Percentiles rank a stretch among this genome's conserved stretches.
These are phyloP conservation scores for Linderniella brevidens DNA, from an alignment of 257 asterid genomes.

Conservation along the genomic window DNA sequence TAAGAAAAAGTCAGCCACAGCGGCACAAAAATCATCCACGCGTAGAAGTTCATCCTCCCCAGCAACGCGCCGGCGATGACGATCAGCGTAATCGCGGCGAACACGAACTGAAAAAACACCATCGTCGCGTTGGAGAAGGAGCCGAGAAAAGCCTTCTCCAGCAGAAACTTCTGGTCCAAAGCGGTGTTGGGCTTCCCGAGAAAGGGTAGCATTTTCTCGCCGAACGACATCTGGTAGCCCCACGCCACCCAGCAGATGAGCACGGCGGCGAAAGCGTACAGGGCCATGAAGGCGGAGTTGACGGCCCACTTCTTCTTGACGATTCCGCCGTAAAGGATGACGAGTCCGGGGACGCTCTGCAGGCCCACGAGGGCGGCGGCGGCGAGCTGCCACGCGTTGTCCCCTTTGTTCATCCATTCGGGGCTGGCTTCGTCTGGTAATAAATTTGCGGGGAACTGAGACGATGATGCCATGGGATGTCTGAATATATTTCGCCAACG, in stretches of 20 bases:
- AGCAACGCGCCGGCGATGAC: conserved; percentile 38
- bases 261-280: conserved; percentile 35
- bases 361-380: conserved; percentile 46
- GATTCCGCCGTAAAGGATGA: conserved; percentile 37
- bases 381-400: conserved; percentile 47
- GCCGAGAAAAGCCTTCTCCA: conserved; percentile 32
- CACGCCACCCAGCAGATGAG: conserved; percentile 44
- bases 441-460: too few species aligned
- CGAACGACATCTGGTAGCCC: conserved; percentile 38
- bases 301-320: conserved; percentile 36
- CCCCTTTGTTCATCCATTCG: conserved; percentile 44
- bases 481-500: too few species aligned
- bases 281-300: conserved; percentile 37
- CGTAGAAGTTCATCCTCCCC: conserved; percentile 38
- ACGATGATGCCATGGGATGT: too few species aligned
- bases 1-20: conserved; percentile 43
- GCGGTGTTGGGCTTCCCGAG: conserved; percentile 30
- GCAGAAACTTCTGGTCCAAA: conserved; percentile 20
- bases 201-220: conserved; percentile 16
- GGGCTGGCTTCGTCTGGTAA: conserved; percentile 27
- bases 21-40: conserved; percentile 52
- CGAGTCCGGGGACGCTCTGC: conserved; percentile 38
- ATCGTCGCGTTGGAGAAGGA: conserved; percentile 32
- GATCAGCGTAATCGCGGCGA: conserved; percentile 28
- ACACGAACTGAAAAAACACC: conserved; percentile 44